Evolutionary conservation across 495 filamentous ascomycete genomes (phyloP).

Genomic region (Tetracladium setigerum): DNA sequence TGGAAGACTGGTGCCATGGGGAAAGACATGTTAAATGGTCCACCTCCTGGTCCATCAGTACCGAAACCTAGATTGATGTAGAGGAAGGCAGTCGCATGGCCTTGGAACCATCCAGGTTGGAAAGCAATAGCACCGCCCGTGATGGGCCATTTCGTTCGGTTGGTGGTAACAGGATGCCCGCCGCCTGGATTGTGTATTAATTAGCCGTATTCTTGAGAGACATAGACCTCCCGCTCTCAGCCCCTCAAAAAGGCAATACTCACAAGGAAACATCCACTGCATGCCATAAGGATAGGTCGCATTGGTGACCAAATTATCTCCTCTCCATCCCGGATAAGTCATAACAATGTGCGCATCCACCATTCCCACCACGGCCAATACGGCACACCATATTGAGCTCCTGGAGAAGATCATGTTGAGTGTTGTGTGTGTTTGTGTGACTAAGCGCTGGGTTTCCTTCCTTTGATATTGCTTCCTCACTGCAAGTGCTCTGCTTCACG

Average conservation of each 20-base stretch:
- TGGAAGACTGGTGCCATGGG: slow-evolving; percentile 78
- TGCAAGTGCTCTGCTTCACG: too few species aligned
- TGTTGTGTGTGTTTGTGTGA: neutral
- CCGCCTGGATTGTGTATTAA: slow-evolving; percentile 54
- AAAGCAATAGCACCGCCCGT: slow-evolving; percentile 77
- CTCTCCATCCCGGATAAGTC: slow-evolving; percentile 90
- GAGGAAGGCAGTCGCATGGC: slow-evolving; percentile 76
- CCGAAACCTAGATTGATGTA: slow-evolving; percentile 95
- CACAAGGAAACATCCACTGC: slow-evolving; percentile 99
- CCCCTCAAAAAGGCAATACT: slow-evolving; percentile 25
- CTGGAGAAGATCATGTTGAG: slow-evolving; percentile 2
- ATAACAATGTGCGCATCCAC: slow-evolving; percentile 79
- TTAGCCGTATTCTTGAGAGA: slow-evolving; percentile 7
- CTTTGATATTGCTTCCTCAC: neutral
- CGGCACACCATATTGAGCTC: neutral
- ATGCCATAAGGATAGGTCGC: slow-evolving; percentile 82
- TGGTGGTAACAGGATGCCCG: slow-evolving; percentile 67
- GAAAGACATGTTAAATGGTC: slow-evolving; percentile 83
- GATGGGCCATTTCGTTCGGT: slow-evolving; percentile 89
- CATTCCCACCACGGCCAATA: slow-evolving; percentile 34
- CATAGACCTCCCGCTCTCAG: neutral
- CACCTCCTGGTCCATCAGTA: slow-evolving; percentile 45
- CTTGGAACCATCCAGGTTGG: slow-evolving; percentile 91
- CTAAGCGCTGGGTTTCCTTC: neutral
- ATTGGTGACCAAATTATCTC: slow-evolving; percentile 83